A percentile compares a stretch with the other conserved stretches of the same genome.
Conservation (phyloP, 805 yeast species). For the Nakazawaea wickerhamii region DNA sequence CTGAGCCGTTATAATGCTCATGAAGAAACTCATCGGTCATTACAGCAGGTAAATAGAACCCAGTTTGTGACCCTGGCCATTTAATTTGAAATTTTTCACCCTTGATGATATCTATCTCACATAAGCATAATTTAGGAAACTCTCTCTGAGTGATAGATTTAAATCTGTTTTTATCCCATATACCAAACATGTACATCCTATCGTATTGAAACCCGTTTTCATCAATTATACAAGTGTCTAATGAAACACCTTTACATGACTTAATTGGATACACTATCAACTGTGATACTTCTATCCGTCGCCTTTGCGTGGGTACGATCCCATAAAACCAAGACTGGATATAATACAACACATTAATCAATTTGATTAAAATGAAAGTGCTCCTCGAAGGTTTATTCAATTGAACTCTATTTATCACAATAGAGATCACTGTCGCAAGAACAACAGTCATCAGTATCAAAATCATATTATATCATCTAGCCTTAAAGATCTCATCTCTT, state of each 20-base stretch:
- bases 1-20: not conserved
- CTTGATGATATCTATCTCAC: constrained; percentile 8
- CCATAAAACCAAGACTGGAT: not conserved
- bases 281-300: not conserved
- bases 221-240: constrained; percentile 18
- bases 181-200: constrained; percentile 25
- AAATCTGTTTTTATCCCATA: constrained; percentile 15
- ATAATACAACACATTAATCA: constrained; percentile 3
- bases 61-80: constrained; percentile 9
- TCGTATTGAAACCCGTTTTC: constrained; percentile 22
- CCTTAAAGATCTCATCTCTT: not conserved
- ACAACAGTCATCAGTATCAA: not conserved
- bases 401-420: not conserved
- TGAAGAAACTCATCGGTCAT: constrained; percentile 13
- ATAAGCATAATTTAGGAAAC: constrained; percentile 17
- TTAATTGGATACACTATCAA: constrained; percentile 22
- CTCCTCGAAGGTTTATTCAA: constrained; percentile 4
- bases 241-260: constrained; percentile 20
- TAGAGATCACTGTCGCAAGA: not conserved
- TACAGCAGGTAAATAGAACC: constrained; percentile 16
- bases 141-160: constrained; percentile 20
- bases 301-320: not conserved
- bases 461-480: not conserved
- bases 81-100: constrained; percentile 14
- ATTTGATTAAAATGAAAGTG: constrained; percentile 1